phyloP scores from a whole-genome alignment of 2,329 filamentous ascomycete genomes.

The Sclerotinia glacialis region DNA sequence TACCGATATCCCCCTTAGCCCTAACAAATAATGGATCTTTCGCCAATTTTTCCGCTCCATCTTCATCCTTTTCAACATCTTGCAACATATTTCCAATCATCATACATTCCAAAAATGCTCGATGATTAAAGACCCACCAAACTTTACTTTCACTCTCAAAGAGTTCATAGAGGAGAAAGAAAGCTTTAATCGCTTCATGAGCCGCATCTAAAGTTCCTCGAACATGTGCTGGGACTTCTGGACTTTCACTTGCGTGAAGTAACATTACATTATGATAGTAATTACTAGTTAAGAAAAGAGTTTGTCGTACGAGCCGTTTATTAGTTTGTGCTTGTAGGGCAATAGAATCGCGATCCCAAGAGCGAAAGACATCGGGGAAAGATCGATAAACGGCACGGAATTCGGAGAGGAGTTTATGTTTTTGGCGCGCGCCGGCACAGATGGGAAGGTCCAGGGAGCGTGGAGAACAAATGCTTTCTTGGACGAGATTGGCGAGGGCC shows the following conservation, averaged over 20 bases:
- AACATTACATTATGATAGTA: slow-evolving; percentile 83
- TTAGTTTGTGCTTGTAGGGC: slow-evolving; percentile 54
- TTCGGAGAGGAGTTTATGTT: slow-evolving; percentile 65
- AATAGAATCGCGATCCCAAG: slow-evolving; percentile 61
- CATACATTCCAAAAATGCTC: slow-evolving; percentile 73
- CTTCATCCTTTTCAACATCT: slow-evolving; percentile 49
- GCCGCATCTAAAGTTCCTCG: slow-evolving; percentile 71
- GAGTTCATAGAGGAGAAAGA: slow-evolving; percentile 69
- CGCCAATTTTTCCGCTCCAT: slow-evolving; percentile 46
- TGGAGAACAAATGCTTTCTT: slow-evolving; percentile 72
- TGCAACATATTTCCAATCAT: slow-evolving; percentile 62
- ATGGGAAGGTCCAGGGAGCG: slow-evolving; percentile 72
- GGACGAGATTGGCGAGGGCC: slow-evolving; percentile 75
- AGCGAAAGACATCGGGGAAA: slow-evolving; percentile 68
- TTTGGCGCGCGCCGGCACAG: slow-evolving; percentile 64
- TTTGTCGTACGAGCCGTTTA: slow-evolving; percentile 68
- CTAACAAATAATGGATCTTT: slow-evolving; percentile 59
- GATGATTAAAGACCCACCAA: slow-evolving; percentile 83
- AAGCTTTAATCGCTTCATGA: slow-evolving; percentile 69
- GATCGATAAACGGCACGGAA: slow-evolving; percentile 71
- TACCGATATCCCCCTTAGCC: slow-evolving; percentile 59
- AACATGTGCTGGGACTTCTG: slow-evolving; percentile 61
- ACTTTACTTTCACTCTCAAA: slow-evolving; percentile 71
- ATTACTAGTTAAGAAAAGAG: slow-evolving; percentile 75
- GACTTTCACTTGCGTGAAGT: slow-evolving; percentile 68